These are phyloP conservation scores for Wickerhamomyces sydowiorum DNA, from an alignment of 805 yeast genomes.

Conservation along the genomic window DNA sequence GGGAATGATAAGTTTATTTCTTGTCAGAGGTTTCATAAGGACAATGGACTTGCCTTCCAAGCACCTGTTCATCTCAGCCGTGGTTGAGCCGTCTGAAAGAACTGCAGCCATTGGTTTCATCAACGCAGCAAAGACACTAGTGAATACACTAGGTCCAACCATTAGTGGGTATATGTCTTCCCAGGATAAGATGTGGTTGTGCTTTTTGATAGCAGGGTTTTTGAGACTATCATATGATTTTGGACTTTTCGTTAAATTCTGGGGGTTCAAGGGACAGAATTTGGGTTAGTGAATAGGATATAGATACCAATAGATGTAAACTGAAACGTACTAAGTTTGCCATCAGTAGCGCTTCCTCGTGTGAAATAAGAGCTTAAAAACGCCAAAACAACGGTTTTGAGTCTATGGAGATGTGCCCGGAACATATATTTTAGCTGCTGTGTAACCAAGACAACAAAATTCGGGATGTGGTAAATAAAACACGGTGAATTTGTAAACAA, in stretches of 20 bases:
- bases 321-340: too few species aligned
- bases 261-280: conserved; percentile 10
- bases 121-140: conserved; percentile 37
- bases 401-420: neutral
- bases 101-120: conserved; percentile 40
- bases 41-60: conserved; percentile 46
- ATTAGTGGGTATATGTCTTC: conserved; percentile 35
- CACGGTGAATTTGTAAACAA: neutral
- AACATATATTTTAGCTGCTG: neutral
- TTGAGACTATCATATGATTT: conserved; percentile 35
- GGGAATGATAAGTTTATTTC: conserved; percentile 25
- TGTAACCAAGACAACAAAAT: neutral
- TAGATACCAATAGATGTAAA: too few species aligned
- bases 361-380: too few species aligned
- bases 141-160: conserved; percentile 37
- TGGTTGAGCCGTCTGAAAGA: conserved; percentile 33
- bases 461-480: neutral
- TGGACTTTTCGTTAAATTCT: conserved; percentile 29
- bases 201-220: conserved; percentile 36
- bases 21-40: conserved; percentile 33
- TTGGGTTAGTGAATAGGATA: too few species aligned
- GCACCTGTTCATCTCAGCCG: conserved; percentile 38
- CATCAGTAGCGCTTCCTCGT: too few species aligned
- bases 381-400: too few species aligned
- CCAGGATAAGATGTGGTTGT: conserved; percentile 32